These are phyloP conservation scores for Leptosphaerulina australis DNA, from an alignment of 2,329 filamentous ascomycete genomes.

Conservation along the genomic window DNA sequence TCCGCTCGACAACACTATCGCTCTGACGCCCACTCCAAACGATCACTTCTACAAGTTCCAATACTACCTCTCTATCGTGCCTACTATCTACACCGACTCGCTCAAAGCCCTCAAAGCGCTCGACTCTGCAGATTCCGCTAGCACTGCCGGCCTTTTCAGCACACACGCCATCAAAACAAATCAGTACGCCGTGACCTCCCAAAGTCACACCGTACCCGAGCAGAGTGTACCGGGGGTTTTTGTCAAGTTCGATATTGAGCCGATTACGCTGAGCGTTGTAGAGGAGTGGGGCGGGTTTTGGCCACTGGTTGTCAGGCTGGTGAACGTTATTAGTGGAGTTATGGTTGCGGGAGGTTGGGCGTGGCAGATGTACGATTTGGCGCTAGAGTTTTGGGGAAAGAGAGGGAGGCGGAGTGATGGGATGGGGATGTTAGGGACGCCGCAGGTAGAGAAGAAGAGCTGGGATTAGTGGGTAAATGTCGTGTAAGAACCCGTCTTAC, in stretches of 20 bases:
- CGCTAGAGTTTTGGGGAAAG: conserved; percentile 57
- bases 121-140: conserved; percentile 45
- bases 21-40: conserved; percentile 77
- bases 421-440: conserved; percentile 56
- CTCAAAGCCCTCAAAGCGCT: conserved; percentile 56
- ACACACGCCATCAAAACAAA: conserved; percentile 80
- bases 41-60: conserved; percentile 93
- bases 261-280: conserved; percentile 82
- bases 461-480: too few species aligned
- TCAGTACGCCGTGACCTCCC: conserved; percentile 96
- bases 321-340: conserved; percentile 90
- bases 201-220: conserved; percentile 73
- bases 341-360: conserved; percentile 94
- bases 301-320: conserved; percentile 76
- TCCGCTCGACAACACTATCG: conserved; percentile 89
- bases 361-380: conserved; percentile 83
- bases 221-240: conserved; percentile 84
- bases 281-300: conserved; percentile 80
- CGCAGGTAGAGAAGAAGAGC: conserved; percentile 20
- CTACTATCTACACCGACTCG: conserved; percentile 79
- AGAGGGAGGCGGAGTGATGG: conserved; percentile 48
- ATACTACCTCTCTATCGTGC: conserved; percentile 95
- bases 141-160: conserved; percentile 43
- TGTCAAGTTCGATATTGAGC: conserved; percentile 99
- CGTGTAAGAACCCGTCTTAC: too few species aligned